A percentile compares a stretch with the other conserved stretches of the same genome.
Conservation (phyloP, 306 rosid genomes). For the Coriaria nepalensis region DNA sequence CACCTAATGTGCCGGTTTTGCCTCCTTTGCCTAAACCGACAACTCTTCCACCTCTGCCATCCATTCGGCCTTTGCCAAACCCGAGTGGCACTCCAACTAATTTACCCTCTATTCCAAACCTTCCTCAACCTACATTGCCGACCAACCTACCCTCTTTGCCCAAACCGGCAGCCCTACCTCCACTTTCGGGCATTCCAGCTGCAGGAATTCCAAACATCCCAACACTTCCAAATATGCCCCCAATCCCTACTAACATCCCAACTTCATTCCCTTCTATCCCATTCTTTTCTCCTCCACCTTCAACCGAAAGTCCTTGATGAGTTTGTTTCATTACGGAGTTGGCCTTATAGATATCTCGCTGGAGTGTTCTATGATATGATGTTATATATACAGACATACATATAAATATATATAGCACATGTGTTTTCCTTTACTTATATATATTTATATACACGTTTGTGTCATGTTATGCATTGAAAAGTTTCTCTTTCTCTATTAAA, state of each 20-base stretch:
- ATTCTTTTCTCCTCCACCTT: slow-evolving; percentile 1
- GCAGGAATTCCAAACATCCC: neutral
- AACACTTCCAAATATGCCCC: neutral
- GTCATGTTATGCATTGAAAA: too few species aligned
- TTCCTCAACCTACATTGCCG: neutral
- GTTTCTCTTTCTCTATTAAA: too few species aligned
- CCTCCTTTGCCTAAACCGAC: neutral
- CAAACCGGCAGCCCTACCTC: neutral
- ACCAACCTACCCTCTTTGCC: neutral
- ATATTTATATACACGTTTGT: too few species aligned
- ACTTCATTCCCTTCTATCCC: slow-evolving; percentile 2
- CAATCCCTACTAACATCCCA: neutral
- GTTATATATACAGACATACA: too few species aligned
- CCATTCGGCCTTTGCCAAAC: neutral
- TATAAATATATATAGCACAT: too few species aligned
- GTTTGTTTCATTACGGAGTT: too few species aligned
- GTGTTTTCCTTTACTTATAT: too few species aligned
- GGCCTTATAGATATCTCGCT: too few species aligned
- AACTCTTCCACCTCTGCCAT: slow-evolving; percentile 7
- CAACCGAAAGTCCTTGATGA: slow-evolving; percentile 2
- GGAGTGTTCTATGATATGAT: too few species aligned
- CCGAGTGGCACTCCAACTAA: neutral
- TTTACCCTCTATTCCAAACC: neutral
- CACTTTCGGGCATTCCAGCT: neutral
- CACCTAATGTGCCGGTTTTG: too few species aligned